Evolutionary conservation across 169 alveolate genomes (phyloP), one percentile per base, ranked within the genome.

Genomic region (Cryptosporidium meleagridis): DNA sequence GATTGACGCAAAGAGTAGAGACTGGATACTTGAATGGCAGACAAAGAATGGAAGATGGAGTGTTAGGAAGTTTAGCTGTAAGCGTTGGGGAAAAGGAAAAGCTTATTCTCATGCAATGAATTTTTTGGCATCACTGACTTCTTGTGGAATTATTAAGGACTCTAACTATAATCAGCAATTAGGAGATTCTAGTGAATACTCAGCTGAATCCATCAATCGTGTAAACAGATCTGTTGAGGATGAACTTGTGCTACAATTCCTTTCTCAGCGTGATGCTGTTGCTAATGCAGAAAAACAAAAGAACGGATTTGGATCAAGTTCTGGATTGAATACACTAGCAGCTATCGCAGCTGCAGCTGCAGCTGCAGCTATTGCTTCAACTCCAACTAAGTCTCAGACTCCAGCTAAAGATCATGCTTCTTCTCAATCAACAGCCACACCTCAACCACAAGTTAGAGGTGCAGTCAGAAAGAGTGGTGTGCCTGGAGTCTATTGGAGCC

Each of bases 21-120:
- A 80, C 52, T 80, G 89, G 89, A 80, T 80, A 21, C 75, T 80
- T 23, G 89, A 80, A 62, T 80, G 89, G 89, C 89, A 62, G 65
- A 62, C 89, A 9, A 80, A 80, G 51, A 80, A 62, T 44, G 89
- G 89, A 18, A 80, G 89, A 18, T 80, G 89, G 89, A 65, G 89
- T 44, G 89, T 80, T 33, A 59, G 89, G 4, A 80, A 80, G 45
- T 80, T 80, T 29, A 80, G 89, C 29, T 80, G 89, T 44, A 80
- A 80, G 45, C 61, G 89, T 31, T 80, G 89, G 89, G 89, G 89
- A 33, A 80, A 80, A 26, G 89, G 89, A 44, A 80, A 80, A 65
- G 89, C 89, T 1, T 80, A 80, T 80, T 80, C 89, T 59, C 89
- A 80, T 80, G 89, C 89, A 61, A 80, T 80, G 80, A 80, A 80